phyloP scores from a whole-genome alignment of 2,329 filamentous ascomycete species.

The Paraconiothyrium sp. region DNA sequence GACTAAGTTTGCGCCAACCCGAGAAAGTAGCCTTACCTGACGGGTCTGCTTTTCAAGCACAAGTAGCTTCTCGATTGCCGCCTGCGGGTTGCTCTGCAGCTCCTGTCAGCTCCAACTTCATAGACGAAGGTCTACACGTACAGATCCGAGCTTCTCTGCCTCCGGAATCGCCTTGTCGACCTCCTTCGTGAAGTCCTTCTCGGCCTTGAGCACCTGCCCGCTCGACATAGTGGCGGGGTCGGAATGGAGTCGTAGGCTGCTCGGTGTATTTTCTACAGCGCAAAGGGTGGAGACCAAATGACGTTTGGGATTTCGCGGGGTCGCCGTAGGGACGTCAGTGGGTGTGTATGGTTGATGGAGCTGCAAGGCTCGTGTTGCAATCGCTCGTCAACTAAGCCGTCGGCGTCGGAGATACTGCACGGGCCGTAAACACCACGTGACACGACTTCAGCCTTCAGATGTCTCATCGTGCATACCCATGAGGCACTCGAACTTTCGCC shows the following conservation, averaged over 20 bases:
- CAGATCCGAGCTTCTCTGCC: constrained; percentile 88
- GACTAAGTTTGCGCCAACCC: constrained; percentile 18
- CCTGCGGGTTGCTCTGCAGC: constrained; percentile 76
- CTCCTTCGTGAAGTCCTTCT: constrained; percentile 99
- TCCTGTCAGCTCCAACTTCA: constrained; percentile 29
- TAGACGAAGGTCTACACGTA: constrained; percentile 52
- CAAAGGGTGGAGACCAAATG: background rate
- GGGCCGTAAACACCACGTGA: constrained; percentile 13
- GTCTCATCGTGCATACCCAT: too few species aligned
- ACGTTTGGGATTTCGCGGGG: background rate
- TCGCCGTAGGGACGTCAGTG: background rate
- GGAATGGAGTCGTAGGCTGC: constrained; percentile 8
- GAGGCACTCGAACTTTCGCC: background rate
- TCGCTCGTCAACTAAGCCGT: constrained; percentile 9
- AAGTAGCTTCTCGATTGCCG: constrained; percentile 92
- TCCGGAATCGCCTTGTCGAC: constrained; percentile 91
- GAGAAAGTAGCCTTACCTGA: constrained; percentile 69
- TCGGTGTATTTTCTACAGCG: constrained; percentile 9
- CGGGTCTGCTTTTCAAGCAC: constrained; percentile 94
- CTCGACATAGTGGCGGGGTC: constrained; percentile 73
- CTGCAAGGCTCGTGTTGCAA: constrained; percentile 11
- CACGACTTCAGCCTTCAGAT: background rate
- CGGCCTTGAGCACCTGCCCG: constrained; percentile 81
- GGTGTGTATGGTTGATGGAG: constrained; percentile 5
- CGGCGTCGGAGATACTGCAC: constrained; percentile 13